A percentile compares a stretch with the other conserved stretches of the same genome.
These are phyloP conservation scores for Gelatoporia subvermispora DNA, from an alignment of 768 basidiomycete species.

Conservation along the genomic window DNA sequence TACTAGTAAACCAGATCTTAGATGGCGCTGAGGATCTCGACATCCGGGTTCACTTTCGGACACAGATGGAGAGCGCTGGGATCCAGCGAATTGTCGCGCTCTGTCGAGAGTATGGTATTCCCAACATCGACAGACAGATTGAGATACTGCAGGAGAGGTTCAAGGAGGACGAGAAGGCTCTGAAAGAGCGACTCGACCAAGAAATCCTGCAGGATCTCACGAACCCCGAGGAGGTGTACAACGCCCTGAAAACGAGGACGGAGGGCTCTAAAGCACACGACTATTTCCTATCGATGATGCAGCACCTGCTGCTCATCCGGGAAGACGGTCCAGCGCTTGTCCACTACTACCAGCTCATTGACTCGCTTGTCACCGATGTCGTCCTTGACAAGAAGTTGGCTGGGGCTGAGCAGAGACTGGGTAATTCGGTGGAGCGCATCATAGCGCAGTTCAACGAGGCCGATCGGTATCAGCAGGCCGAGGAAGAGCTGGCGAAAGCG, in stretches of 20 bases:
- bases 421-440: slow-evolving; percentile 83
- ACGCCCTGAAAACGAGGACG: slow-evolving; percentile 73
- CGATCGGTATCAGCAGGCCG: slow-evolving; percentile 73
- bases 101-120: slow-evolving; percentile 60
- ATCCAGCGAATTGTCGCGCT: slow-evolving; percentile 67
- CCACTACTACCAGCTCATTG: slow-evolving; percentile 88
- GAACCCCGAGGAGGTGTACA: slow-evolving; percentile 83
- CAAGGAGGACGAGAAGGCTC: slow-evolving; percentile 68
- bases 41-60: slow-evolving; percentile 78
- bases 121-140: slow-evolving; percentile 63
- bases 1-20: slow-evolving; percentile 69
- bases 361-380: slow-evolving; percentile 83
- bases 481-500: slow-evolving; percentile 70
- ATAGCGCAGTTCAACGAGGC: slow-evolving; percentile 89
- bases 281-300: slow-evolving; percentile 90
- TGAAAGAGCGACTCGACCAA: slow-evolving; percentile 73
- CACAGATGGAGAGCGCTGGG: slow-evolving; percentile 87
- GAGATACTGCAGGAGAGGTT: slow-evolving; percentile 52
- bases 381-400: slow-evolving; percentile 88
- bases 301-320: slow-evolving; percentile 86
- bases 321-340: slow-evolving; percentile 81
- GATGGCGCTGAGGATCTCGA: slow-evolving; percentile 70
- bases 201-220: slow-evolving; percentile 71
- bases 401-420: slow-evolving; percentile 80
- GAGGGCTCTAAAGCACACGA: slow-evolving; percentile 73